A percentile compares a stretch with the other conserved stretches of the same genome.
phyloP scores from a whole-genome alignment of 2,329 filamentous ascomycete genomes.

The Ophiocordyceps polyrhachis-furcata region DNA sequence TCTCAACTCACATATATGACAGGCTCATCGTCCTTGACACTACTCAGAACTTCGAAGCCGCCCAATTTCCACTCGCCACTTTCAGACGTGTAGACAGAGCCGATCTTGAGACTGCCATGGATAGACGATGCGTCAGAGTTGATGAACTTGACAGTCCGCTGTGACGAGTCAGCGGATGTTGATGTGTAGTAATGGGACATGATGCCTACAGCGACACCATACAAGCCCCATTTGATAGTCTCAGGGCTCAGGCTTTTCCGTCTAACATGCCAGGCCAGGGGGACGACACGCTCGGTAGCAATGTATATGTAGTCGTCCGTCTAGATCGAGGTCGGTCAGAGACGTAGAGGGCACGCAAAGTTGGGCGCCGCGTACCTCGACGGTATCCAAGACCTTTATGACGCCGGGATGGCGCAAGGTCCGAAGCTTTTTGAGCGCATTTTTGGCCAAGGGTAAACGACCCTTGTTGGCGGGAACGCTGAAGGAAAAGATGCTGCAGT shows the following conservation, averaged over 20 bases:
- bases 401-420: slow-evolving; percentile 89
- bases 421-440: slow-evolving; percentile 82
- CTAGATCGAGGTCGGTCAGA: slow-evolving; percentile 22
- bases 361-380: slow-evolving; percentile 47
- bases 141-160: slow-evolving; percentile 89
- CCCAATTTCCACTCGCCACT: slow-evolving; percentile 96
- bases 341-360: slow-evolving; percentile 2
- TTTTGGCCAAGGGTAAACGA: slow-evolving; percentile 70
- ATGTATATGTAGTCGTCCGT: slow-evolving; percentile 94
- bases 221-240: slow-evolving; percentile 91
- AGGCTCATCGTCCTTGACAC: slow-evolving; percentile 87
- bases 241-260: slow-evolving; percentile 75
- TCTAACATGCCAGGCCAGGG: slow-evolving; percentile 77
- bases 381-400: slow-evolving; percentile 81
- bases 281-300: slow-evolving; percentile 76
- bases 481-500: slow-evolving; percentile 95
- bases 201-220: slow-evolving; percentile 53
- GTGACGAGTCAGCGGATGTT: slow-evolving; percentile 6
- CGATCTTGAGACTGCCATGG: slow-evolving; percentile 69
- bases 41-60: slow-evolving; percentile 85
- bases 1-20: slow-evolving; percentile 54
- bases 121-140: slow-evolving; percentile 86
- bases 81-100: slow-evolving; percentile 82
- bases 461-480: slow-evolving; percentile 68
- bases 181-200: not conserved